phyloP scores from a whole-genome alignment of 768 basidiomycete genomes.

The Pleurotus ostreatus region DNA sequence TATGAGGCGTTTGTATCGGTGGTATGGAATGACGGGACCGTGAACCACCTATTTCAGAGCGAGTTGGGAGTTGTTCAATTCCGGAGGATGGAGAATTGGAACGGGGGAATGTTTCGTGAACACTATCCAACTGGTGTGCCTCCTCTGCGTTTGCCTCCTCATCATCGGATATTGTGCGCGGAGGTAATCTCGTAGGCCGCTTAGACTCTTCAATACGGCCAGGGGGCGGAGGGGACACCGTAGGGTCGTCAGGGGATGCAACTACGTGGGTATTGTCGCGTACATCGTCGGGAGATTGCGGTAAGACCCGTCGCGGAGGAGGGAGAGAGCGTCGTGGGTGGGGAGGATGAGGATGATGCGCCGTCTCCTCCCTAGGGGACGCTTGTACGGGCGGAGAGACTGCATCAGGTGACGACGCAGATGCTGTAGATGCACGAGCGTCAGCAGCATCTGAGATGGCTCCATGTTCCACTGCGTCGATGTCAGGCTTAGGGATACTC shows the following conservation, averaged over 20 bases:
- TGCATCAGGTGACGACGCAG: neutral
- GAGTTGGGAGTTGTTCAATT: neutral
- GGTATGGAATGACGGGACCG: neutral
- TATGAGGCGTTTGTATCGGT: slow-evolving; percentile 2
- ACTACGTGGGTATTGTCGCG: slow-evolving; percentile 7
- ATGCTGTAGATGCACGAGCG: neutral
- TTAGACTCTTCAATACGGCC: neutral
- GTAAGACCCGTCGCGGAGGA: slow-evolving; percentile 16
- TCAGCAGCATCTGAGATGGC: neutral
- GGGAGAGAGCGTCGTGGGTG: slow-evolving; percentile 14
- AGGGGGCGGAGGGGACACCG: neutral
- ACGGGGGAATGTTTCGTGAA: neutral
- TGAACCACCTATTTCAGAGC: neutral
- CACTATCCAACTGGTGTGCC: neutral
- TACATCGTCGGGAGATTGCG: slow-evolving; percentile 6
- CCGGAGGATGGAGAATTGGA: neutral
- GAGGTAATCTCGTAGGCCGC: neutral
- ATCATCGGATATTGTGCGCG: neutral
- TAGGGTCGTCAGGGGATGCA: slow-evolving; percentile 2
- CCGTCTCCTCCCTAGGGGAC: neutral
- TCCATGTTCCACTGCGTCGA: neutral
- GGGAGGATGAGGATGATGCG: neutral
- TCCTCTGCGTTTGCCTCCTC: neutral
- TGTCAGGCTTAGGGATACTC: neutral
- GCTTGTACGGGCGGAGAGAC: neutral